A percentile compares a stretch with the other conserved stretches of the same genome.
Conservation (phyloP, 148 eudicot genomes). For the Suaeda aralocaspica region DNA sequence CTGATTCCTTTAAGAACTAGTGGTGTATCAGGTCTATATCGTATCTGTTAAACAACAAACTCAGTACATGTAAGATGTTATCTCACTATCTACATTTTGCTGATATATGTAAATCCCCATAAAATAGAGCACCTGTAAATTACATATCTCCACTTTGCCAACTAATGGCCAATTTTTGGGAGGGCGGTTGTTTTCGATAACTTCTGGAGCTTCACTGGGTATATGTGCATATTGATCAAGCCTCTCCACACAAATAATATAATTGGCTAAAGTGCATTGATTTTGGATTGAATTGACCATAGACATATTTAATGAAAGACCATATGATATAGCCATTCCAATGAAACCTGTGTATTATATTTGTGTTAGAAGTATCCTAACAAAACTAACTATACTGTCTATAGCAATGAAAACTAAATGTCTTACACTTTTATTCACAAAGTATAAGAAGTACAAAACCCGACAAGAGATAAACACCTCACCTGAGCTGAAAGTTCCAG, state of each 20-base stretch:
- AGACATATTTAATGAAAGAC: constrained; percentile 73
- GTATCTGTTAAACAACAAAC: too few relatives aligned
- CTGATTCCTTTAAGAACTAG: constrained; percentile 76
- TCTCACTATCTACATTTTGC: too few relatives aligned
- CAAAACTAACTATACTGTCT: too few relatives aligned
- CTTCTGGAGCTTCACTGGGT: constrained; percentile 86
- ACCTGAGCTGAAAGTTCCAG: constrained; percentile 91
- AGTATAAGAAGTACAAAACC: too few relatives aligned
- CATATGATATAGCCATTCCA: constrained; percentile 95
- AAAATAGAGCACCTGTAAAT: constrained; percentile 52
- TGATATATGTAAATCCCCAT: not conserved
- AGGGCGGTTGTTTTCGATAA: constrained; percentile 59
- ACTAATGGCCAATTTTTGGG: constrained; percentile 65
- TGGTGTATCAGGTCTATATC: constrained; percentile 70
- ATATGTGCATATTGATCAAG: constrained; percentile 78
- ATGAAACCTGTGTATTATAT: constrained; percentile 63
- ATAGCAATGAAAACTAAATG: too few relatives aligned
- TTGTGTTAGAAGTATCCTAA: too few relatives aligned
- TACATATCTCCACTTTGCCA: constrained; percentile 79
- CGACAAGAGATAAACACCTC: too few relatives aligned
- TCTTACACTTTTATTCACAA: too few relatives aligned
- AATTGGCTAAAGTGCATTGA: constrained; percentile 75
- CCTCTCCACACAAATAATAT: constrained; percentile 85
- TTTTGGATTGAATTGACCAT: constrained; percentile 72
- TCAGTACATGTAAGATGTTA: too few relatives aligned